A percentile compares a stretch with the other conserved stretches of the same genome.
These are phyloP conservation scores for Acaromyces ingoldii DNA, from an alignment of 1,284 basidiomycete species.

Conservation along the genomic window DNA sequence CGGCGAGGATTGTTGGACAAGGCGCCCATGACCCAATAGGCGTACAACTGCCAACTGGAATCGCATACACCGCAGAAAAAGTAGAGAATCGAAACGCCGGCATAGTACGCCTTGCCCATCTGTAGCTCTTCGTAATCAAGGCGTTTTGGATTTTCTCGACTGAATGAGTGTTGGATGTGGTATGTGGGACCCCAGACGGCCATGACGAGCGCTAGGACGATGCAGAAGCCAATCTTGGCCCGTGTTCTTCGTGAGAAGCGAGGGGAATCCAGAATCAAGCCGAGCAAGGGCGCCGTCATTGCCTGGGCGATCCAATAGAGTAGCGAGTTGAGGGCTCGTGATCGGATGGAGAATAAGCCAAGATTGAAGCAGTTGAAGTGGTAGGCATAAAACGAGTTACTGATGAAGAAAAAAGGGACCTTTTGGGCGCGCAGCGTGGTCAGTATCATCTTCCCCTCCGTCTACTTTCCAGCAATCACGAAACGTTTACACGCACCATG, in stretches of 20 bases:
- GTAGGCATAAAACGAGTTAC: constrained; percentile 43
- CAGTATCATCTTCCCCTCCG: too few species aligned
- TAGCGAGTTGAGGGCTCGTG: constrained; percentile 52
- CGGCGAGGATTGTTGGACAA: constrained; percentile 34
- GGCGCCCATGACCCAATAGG: constrained; percentile 37
- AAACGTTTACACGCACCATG: too few species aligned
- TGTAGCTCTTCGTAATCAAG: constrained; percentile 22
- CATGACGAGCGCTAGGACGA: constrained; percentile 29
- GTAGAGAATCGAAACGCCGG: constrained; percentile 33
- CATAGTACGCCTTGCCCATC: constrained; percentile 11
- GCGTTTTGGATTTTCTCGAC: constrained; percentile 11
- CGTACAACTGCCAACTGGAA: constrained; percentile 21
- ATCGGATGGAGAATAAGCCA: constrained; percentile 32
- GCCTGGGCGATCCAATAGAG: constrained; percentile 53
- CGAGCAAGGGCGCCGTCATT: constrained; percentile 25
- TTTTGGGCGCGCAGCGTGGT: too few species aligned
- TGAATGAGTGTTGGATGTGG: constrained; percentile 32
- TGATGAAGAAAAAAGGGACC: constrained; percentile 33
- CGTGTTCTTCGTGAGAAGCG: constrained; percentile 24
- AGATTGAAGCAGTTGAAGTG: constrained; percentile 35
- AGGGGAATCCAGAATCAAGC: constrained; percentile 28
- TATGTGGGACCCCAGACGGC: constrained; percentile 39
- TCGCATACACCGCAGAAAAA: constrained; percentile 33
- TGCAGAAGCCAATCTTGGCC: constrained; percentile 35
- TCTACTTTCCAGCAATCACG: too few species aligned